Evolutionary conservation across 23 red algal genomes (phyloP).

Genomic region (Gracilaria caudata): DNA sequence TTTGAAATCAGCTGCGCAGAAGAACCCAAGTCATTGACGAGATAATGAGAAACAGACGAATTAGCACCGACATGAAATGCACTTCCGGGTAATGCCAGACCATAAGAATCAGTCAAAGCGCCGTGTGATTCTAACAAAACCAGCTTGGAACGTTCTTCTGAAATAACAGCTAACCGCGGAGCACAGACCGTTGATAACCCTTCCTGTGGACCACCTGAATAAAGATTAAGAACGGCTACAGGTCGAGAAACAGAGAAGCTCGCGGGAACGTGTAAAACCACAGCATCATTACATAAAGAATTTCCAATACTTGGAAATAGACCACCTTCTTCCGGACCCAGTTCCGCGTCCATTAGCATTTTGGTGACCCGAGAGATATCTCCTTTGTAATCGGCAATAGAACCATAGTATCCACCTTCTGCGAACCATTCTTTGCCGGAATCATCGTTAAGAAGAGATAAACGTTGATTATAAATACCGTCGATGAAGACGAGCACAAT

Average conservation of each 20-base stretch:
- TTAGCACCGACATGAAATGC: slow-evolving; percentile 45
- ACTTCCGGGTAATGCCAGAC: slow-evolving; percentile 25
- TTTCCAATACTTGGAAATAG: slow-evolving; percentile 51
- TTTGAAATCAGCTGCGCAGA: slow-evolving; percentile 55
- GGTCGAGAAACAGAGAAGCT: slow-evolving; percentile 43
- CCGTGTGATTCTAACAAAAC: slow-evolving; percentile 72
- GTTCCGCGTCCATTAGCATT: slow-evolving; percentile 39
- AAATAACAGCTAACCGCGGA: slow-evolving; percentile 61
- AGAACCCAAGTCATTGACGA: slow-evolving; percentile 57
- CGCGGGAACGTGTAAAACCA: slow-evolving; percentile 56
- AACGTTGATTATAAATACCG: slow-evolving; percentile 43
- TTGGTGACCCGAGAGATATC: slow-evolving; percentile 48
- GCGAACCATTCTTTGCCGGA: slow-evolving; percentile 32
- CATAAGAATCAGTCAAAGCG: slow-evolving; percentile 46
- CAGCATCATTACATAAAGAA: slow-evolving; percentile 61
- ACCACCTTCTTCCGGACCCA: slow-evolving; percentile 52
- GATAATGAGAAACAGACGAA: slow-evolving; percentile 63
- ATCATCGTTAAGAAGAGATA: slow-evolving; percentile 69
- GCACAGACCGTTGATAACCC: slow-evolving; percentile 42
- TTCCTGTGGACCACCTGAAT: slow-evolving; percentile 35
- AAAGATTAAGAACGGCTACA: slow-evolving; percentile 60
- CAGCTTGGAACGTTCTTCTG: slow-evolving; percentile 43
- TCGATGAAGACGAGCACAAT: slow-evolving; percentile 82
- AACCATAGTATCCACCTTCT: slow-evolving; percentile 57
- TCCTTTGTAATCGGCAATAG: slow-evolving; percentile 46